phyloP scores from a whole-genome alignment of 2,329 filamentous ascomycete genomes.

The Neofusicoccum cordaticola region DNA sequence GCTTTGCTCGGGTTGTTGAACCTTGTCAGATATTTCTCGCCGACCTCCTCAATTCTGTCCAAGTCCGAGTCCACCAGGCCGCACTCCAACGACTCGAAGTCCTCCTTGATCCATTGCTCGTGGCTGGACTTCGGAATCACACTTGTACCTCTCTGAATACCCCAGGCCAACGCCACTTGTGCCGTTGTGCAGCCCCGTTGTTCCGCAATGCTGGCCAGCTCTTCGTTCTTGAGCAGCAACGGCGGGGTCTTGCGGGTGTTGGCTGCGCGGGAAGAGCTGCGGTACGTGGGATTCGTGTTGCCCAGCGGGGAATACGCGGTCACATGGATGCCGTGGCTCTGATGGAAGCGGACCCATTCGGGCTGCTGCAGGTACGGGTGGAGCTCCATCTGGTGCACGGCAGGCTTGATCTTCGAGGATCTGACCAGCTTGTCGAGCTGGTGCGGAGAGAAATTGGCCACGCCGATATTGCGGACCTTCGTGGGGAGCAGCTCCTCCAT shows the following conservation, averaged over 20 bases:
- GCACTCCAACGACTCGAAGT: slow-evolving; percentile 37
- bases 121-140: slow-evolving; percentile 49
- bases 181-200: slow-evolving; percentile 43
- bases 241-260: slow-evolving; percentile 23
- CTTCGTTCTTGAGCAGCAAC: slow-evolving; percentile 42
- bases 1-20: slow-evolving; percentile 41
- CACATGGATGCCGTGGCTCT: slow-evolving; percentile 50
- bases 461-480: slow-evolving; percentile 67
- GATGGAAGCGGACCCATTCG: slow-evolving; percentile 52
- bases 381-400: slow-evolving; percentile 77
- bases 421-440: slow-evolving; percentile 50
- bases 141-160: slow-evolving; percentile 43
- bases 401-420: slow-evolving; percentile 62
- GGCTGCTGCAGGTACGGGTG: slow-evolving; percentile 66
- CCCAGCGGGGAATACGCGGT: slow-evolving; percentile 51
- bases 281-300: slow-evolving; percentile 50
- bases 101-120: slow-evolving; percentile 43
- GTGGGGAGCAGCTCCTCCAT: slow-evolving; percentile 62
- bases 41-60: slow-evolving; percentile 28
- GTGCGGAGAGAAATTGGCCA: slow-evolving; percentile 68
- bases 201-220: slow-evolving; percentile 39
- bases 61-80: slow-evolving; percentile 40
- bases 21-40: slow-evolving; percentile 32
- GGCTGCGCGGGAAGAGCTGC: slow-evolving; percentile 10
- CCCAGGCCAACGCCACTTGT: slow-evolving; percentile 50